Evolutionary conservation across 768 basidiomycete genomes (phyloP), one percentile per base, ranked within the genome.

Genomic region (Sporobolomyces roseus): DNA sequence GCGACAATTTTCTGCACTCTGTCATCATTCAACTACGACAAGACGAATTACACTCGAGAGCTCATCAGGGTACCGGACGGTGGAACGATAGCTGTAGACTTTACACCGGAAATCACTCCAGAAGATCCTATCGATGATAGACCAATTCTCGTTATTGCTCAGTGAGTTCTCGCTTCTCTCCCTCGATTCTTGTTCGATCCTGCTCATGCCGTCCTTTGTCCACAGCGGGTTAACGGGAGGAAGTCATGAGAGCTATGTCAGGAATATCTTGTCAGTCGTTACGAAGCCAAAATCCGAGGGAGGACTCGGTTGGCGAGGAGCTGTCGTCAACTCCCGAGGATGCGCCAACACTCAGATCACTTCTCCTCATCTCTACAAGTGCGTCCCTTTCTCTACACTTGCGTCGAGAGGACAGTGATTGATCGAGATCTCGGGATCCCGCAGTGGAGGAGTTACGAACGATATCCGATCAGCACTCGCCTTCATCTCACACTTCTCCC

Each of bases 281-380:
- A 87, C 87, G 77, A 82, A 82, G 33, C 83, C 89, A 32, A 83
- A 86, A 10, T 83, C 84, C 48, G 81, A 88, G 74, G 91, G 90
- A n/a, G 94, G 93, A 2, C 81, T 94, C 61, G 92, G 93, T 21
- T 94, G 90, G 79, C 84, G 96, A 65, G 93, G 85, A 7, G 87
- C 89, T 17, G 91, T 97, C 13, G 84, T 93, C 77, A 96, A 94
- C 80, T 93, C 89, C 79, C 85, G 93, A 74, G 93, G 92, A 76
- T 94, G 92, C 89, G 93, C 92, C 61, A 88, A 88, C 41, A 85
- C 88, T 35, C 89, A 89, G 3, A 78, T 97, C 64, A 94, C 91
- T 3, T 86, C 85, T 61, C 84, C 86, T 6, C 87, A 91, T 74
- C 80, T 96, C 45, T 97, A 81, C 63, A 70, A 68, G 60, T 76